Percentiles rank a stretch among this genome's conserved stretches.
These are phyloP conservation scores for Triglochin maritima DNA, from an alignment of 106 monocot genomes.

Conservation along the genomic window DNA sequence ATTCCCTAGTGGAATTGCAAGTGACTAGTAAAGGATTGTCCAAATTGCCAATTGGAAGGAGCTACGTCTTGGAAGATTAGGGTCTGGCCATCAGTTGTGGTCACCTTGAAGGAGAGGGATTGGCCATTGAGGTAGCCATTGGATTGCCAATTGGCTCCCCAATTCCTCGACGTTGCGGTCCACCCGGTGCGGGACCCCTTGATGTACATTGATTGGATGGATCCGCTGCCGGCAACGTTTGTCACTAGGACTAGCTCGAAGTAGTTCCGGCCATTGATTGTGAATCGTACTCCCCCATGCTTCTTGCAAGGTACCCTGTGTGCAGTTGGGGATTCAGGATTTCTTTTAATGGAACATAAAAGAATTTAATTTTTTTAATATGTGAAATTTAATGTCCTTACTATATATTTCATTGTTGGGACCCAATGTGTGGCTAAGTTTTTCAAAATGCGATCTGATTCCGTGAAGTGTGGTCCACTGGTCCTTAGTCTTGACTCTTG, in stretches of 20 bases:
- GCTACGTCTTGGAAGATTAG: slow-evolving; percentile 23
- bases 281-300: slow-evolving; percentile 47
- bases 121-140: slow-evolving; percentile 36
- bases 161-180: slow-evolving; percentile 41
- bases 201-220: slow-evolving; percentile 32
- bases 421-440: no score
- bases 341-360: no score
- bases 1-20: slow-evolving; percentile 22
- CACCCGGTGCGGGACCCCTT: slow-evolving; percentile 34
- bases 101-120: slow-evolving; percentile 44
- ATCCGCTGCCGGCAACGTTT: slow-evolving; percentile 52
- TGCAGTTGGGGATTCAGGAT: no score
- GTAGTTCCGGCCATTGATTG: slow-evolving; percentile 39
- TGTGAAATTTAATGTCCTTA: no score
- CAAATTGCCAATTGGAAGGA: slow-evolving; percentile 30
- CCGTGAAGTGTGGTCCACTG: no score
- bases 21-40: slow-evolving; percentile 31
- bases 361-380: no score
- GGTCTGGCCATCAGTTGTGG: slow-evolving; percentile 44
- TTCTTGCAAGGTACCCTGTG: slow-evolving; percentile 44
- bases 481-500: no score
- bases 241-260: slow-evolving; percentile 51
- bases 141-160: slow-evolving; percentile 60
- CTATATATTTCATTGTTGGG: no score
- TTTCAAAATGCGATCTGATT: no score